These are phyloP conservation scores for Diaporthe amygdali DNA, from an alignment of 2,329 filamentous ascomycete genomes.

Conservation along the genomic window DNA sequence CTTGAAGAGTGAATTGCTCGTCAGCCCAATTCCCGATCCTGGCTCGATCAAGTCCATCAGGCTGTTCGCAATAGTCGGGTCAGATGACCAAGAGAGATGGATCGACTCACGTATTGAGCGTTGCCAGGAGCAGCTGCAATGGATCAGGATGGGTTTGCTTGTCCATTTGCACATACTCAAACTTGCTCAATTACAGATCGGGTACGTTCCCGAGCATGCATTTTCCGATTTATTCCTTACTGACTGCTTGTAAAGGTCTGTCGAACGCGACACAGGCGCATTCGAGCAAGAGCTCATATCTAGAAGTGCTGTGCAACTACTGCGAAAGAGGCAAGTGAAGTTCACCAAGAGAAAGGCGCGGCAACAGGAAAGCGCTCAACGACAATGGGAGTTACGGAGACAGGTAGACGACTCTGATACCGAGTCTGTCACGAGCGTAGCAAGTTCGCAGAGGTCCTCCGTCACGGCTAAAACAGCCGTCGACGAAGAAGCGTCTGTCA, in stretches of 20 bases:
- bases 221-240: neutral
- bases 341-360: neutral
- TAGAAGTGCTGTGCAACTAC: neutral
- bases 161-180: constrained; percentile 13
- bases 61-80: neutral
- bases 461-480: neutral
- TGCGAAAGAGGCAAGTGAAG: neutral
- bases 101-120: neutral
- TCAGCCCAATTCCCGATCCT: constrained; percentile 7
- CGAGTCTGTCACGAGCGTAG: neutral
- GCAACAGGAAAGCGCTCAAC: neutral
- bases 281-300: constrained; percentile 9
- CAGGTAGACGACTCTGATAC: neutral
- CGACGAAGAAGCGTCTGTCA: neutral
- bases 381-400: neutral
- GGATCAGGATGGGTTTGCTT: constrained; percentile 3
- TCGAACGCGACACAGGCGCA: neutral
- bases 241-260: neutral
- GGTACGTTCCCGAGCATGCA: neutral
- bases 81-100: neutral
- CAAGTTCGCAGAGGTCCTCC: neutral
- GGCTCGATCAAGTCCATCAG: neutral
- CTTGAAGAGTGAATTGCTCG: constrained; percentile 2
- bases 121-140: constrained; percentile 13
- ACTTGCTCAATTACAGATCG: neutral